phyloP scores from a whole-genome alignment of 352 stramenopile species.

The Aphanomyces invadans region DNA sequence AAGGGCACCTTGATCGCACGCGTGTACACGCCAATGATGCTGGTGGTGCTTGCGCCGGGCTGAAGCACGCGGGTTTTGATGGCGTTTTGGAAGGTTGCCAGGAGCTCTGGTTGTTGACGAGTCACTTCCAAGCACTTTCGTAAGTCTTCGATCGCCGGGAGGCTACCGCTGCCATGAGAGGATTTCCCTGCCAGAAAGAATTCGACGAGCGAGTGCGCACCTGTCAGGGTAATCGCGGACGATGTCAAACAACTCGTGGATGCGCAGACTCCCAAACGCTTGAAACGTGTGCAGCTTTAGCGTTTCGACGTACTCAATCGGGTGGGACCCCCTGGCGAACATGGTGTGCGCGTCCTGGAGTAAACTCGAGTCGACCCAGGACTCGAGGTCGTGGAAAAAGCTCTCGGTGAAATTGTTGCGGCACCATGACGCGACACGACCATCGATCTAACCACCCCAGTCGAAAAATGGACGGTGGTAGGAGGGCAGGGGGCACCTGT shows the following conservation, averaged over 20 bases:
- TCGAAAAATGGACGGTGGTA: conserved; percentile 1
- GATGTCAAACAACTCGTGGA: conserved; percentile 94
- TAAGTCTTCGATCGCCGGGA: conserved; percentile 61
- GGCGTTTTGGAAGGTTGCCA: conserved; percentile 63
- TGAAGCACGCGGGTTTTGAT: conserved; percentile 88
- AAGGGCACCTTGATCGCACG: conserved; percentile 87
- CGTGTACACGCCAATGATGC: conserved; percentile 98
- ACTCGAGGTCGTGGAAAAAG: not conserved
- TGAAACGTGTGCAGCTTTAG: conserved; percentile 23
- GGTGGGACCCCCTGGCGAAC: not conserved
- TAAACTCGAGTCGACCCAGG: conserved; percentile 9
- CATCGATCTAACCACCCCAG: conserved; percentile 24
- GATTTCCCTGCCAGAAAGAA: not conserved
- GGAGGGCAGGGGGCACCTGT: not conserved
- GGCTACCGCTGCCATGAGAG: too few relatives aligned
- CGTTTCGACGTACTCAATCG: conserved; percentile 7
- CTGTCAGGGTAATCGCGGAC: conserved; percentile 96
- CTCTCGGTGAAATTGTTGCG: not conserved
- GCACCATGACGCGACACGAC: not conserved
- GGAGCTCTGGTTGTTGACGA: conserved; percentile 74
- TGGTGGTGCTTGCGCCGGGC: conserved; percentile 90
- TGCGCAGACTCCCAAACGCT: conserved; percentile 69
- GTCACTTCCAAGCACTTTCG: conserved; percentile 72
- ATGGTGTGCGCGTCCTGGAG: conserved; percentile 1
- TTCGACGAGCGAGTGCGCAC: conserved; percentile 1